A percentile compares a stretch with the other conserved stretches of the same genome.
Conservation (phyloP, 202 grass and related monocot genomes). For the Digitaria exilis region DNA sequence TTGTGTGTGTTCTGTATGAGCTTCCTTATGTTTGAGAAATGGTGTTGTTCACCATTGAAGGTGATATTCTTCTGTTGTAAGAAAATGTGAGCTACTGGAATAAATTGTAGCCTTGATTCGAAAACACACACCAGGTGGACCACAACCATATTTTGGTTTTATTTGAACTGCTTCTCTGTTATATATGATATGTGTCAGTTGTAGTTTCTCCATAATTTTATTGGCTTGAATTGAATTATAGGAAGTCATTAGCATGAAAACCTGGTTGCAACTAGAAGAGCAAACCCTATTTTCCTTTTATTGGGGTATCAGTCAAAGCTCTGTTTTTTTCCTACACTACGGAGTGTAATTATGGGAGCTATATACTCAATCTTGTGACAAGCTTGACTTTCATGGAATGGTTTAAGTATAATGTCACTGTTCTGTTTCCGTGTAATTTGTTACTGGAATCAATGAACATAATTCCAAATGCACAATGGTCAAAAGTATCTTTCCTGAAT, state of each 20-base stretch:
- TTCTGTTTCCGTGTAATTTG: background rate
- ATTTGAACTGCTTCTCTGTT: background rate
- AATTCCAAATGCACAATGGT: background rate
- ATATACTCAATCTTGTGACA: background rate
- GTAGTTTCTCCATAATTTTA: background rate
- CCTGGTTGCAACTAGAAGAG: background rate
- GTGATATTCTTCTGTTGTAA: background rate
- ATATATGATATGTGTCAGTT: background rate
- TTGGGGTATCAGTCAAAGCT: background rate
- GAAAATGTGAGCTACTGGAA: background rate
- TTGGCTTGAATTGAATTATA: background rate
- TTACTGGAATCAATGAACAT: background rate
- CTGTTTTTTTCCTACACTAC: background rate
- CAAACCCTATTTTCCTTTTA: background rate
- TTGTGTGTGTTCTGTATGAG: background rate
- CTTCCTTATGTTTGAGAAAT: background rate
- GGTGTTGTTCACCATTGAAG: background rate
- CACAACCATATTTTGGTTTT: background rate
- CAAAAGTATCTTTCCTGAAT: background rate
- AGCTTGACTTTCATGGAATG: background rate
- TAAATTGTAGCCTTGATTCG: background rate
- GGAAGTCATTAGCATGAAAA: background rate
- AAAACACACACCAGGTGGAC: background rate
- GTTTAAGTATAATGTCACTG: background rate
- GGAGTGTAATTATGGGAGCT: background rate